These are phyloP conservation scores for Pezicula neosporulosa DNA, from an alignment of 2,329 filamentous ascomycete genomes.

Conservation along the genomic window DNA sequence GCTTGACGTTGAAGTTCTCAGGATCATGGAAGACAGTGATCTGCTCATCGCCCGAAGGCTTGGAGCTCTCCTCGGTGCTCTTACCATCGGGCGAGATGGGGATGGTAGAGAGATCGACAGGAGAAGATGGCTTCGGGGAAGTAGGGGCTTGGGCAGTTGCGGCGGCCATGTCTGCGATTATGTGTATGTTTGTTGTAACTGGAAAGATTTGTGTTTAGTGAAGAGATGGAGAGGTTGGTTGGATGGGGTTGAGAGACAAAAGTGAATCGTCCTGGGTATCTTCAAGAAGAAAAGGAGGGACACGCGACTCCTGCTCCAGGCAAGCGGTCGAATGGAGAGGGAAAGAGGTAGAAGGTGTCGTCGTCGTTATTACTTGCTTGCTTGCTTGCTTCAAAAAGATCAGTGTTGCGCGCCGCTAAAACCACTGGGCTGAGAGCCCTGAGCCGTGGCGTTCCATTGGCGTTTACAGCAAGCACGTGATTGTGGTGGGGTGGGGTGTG, in stretches of 20 bases:
- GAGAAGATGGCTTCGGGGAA: conserved; percentile 31
- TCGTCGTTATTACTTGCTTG: background rate
- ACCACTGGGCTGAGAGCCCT: too few relatives aligned
- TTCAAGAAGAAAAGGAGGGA: background rate
- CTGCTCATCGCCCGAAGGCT: conserved; percentile 52
- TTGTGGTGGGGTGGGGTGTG: too few relatives aligned
- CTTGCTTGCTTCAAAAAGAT: background rate
- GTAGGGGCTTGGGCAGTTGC: conserved; percentile 16
- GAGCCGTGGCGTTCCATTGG: too few relatives aligned
- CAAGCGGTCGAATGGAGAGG: conserved; percentile 14
- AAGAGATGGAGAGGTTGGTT: background rate
- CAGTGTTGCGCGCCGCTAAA: background rate
- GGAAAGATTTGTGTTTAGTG: background rate
- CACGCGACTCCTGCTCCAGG: conserved; percentile 25
- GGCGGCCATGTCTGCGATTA: conserved; percentile 21
- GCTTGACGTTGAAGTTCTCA: conserved; percentile 99
- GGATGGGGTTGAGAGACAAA: conserved; percentile 3
- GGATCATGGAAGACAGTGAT: conserved; percentile 97
- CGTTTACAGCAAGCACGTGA: too few relatives aligned
- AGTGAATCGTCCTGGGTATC: conserved; percentile 3
- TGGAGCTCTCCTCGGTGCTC: conserved; percentile 40
- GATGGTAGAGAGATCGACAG: conserved; percentile 66
- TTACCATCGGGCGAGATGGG: conserved; percentile 62
- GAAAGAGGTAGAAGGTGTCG: background rate
- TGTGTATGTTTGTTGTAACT: conserved; percentile 1